These are phyloP conservation scores for Zasmidium angulare DNA, from an alignment of 2,329 filamentous ascomycete genomes.

Conservation along the genomic window DNA sequence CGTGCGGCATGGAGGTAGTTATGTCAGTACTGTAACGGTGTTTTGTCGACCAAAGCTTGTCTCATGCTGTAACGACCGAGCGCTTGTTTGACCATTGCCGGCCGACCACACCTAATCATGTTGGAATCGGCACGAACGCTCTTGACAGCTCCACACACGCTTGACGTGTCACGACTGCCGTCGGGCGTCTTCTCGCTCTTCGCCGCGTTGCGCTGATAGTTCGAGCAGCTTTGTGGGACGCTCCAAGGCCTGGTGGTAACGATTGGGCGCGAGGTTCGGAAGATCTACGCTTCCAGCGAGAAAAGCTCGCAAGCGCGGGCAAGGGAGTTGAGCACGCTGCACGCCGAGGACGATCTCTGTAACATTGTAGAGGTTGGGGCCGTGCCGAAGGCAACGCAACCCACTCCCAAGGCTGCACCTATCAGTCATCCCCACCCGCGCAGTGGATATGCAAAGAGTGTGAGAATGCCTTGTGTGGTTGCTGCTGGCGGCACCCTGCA, in stretches of 20 bases:
- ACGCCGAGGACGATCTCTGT: slow-evolving; percentile 4
- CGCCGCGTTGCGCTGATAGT: not conserved
- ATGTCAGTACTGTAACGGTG: not conserved
- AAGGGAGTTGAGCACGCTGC: slow-evolving; percentile 2
- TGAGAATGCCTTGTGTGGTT: not conserved
- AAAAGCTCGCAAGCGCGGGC: not conserved
- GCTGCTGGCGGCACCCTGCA: not conserved
- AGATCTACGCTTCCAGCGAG: slow-evolving; percentile 1
- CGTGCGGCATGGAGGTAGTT: slow-evolving; percentile 5
- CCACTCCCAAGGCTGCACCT: not conserved
- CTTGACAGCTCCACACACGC: not conserved
- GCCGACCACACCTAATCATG: not conserved
- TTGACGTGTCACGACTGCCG: not conserved
- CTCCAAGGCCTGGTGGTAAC: not conserved
- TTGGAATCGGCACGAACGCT: not conserved
- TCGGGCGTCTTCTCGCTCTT: not conserved
- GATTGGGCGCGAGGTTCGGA: slow-evolving; percentile 2
- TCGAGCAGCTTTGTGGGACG: not conserved
- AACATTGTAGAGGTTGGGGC: not conserved
- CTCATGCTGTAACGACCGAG: slow-evolving; percentile 4
- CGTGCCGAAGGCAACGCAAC: not conserved
- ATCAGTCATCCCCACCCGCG: not conserved
- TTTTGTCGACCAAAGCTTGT: not conserved
- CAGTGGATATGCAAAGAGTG: not conserved
- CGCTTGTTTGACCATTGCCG: not conserved